Conservation (phyloP, 441 rosid species). For the Iberis amara region DNA sequence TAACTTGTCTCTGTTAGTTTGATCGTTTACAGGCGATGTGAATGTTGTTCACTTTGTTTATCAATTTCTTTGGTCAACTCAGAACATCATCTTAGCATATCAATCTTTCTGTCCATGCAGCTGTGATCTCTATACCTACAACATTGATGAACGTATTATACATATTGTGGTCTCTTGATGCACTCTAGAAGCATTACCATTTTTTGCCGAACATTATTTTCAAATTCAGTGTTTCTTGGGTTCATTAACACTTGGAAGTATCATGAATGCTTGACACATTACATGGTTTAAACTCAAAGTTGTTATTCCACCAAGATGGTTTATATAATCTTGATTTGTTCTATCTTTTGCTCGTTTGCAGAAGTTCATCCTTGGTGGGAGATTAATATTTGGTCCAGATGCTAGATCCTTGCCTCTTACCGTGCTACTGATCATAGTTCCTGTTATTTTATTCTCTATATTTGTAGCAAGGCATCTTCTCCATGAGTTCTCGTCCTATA, state of each 20-base stretch:
- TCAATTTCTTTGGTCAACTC: too few species aligned
- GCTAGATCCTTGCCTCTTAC: conserved; percentile 68
- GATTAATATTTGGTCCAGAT: conserved; percentile 93
- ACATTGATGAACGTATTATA: neutral
- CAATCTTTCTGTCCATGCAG: neutral
- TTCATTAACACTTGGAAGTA: too few species aligned
- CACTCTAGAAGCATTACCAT: neutral
- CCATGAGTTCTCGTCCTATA: conserved; percentile 63
- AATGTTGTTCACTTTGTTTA: neutral
- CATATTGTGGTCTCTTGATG: neutral
- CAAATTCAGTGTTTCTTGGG: neutral
- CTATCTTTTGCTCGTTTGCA: conserved; percentile 14
- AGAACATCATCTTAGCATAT: neutral
- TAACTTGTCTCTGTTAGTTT: conserved; percentile 4
- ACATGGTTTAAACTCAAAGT: neutral
- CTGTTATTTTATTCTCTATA: conserved; percentile 65
- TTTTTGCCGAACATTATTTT: neutral
- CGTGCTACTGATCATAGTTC: conserved; percentile 60
- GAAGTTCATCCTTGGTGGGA: conserved; percentile 75
- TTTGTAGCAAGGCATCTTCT: conserved; percentile 84
- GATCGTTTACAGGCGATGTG: neutral
- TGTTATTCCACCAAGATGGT: too few species aligned
- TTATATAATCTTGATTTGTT: conserved; percentile 9
- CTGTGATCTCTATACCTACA: neutral
- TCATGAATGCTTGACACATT: too few species aligned